Evolutionary conservation across 2,329 filamentous ascomycete species (phyloP), one percentile per base, ranked within the genome.

Genomic region (Phyllosticta citribraziliensis): DNA sequence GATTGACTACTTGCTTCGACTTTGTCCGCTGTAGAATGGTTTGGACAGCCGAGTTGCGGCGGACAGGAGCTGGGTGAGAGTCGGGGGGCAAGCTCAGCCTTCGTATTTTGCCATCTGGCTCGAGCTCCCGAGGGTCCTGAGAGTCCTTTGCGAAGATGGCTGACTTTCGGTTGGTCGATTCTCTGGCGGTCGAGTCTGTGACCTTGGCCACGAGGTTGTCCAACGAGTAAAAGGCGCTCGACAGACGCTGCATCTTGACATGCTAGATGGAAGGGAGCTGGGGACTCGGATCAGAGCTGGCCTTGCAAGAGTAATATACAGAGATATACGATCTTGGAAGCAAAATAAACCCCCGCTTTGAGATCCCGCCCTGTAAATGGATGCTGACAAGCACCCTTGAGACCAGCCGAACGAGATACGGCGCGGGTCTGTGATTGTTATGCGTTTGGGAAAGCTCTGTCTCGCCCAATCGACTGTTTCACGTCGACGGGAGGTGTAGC

Each of bases 41-140:
- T n/a, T 60, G 40, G 12, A 60, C 52, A 19, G 58, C 35, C 11
- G 58, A 60, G 19, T 55, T 52, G 11, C 58, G 58, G 9, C 58
- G 52, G 20, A 55, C 35, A 14, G 35, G 58, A 33, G 58, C 58
- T 33, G 58, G 14, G 11, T 60, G 55, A 12, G 52, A 53, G 20
- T 52, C 55, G 12, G 35, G 52, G 12, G 52, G 52, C 19, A 60
- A 35, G 58, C 52, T 60, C 58, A 22, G 33, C n/a, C 12, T 51
- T 25, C 52, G 53, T 20, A 22, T 30, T 30, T 40, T 17, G 20
- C 33, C 17, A 19, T 59, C 52, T 30, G 33, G 24, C 52, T 54
- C 58, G 40, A 55, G 24, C 24, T 55, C 33, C 33, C 11, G 14
- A 40, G 33, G 33, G 27, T 10, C 27, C 27, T 30, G 27, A 30